Percentiles rank a stretch among this genome's conserved stretches.
Conservation (phyloP, 495 filamentous ascomycete genomes). For the Aspergillus sclerotioniger region DNA sequence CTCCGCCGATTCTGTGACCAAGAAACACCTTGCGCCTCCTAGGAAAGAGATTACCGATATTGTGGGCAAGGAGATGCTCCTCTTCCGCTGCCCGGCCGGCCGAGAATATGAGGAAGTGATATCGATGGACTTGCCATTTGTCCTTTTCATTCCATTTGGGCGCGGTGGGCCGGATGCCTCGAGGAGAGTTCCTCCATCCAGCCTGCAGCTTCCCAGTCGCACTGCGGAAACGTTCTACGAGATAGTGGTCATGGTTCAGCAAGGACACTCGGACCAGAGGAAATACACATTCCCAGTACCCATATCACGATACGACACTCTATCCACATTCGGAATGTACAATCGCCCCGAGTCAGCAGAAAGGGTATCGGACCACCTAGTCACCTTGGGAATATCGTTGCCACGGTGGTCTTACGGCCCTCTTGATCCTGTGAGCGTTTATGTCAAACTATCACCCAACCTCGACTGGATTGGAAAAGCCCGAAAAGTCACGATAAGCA, state of each 20-base stretch:
- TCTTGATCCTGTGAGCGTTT: constrained; percentile 90
- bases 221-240: constrained; percentile 97
- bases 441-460: constrained; percentile 89
- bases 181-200: constrained; percentile 85
- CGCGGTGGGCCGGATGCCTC: constrained; percentile 85
- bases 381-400: constrained; percentile 85
- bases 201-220: constrained; percentile 83
- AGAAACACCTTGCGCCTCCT: constrained; percentile 88
- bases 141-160: constrained; percentile 94
- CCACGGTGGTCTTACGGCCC: constrained; percentile 97
- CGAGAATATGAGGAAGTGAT: constrained; percentile 84
- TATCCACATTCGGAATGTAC: constrained; percentile 99
- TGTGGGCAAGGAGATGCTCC: constrained; percentile 90
- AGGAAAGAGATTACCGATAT: constrained; percentile 87
- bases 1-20: constrained; percentile 86
- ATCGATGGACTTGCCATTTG: constrained; percentile 97
- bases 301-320: constrained; percentile 86
- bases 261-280: constrained; percentile 77
- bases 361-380: constrained; percentile 81
- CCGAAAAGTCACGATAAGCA: constrained; percentile 86
- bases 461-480: constrained; percentile 88
- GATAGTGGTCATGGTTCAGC: constrained; percentile 92
- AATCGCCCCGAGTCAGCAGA: constrained; percentile 90
- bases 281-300: constrained; percentile 92
- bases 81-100: constrained; percentile 82